These are phyloP conservation scores for Eimeria sp. DNA, from an alignment of 169 alveolate species.

Conservation along the genomic window DNA sequence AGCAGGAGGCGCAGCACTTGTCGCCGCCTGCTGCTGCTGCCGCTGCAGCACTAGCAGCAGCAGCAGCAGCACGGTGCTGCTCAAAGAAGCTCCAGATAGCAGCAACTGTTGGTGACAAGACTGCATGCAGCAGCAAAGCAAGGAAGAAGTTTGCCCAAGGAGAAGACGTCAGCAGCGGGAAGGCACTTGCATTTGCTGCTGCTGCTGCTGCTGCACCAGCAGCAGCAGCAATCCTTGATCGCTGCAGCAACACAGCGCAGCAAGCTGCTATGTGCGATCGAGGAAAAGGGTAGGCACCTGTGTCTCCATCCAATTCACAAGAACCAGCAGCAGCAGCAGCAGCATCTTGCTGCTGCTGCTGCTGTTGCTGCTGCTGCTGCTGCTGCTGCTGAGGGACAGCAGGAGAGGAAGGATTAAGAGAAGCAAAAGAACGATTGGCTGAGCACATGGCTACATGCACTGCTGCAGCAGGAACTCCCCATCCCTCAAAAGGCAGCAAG, in stretches of 20 bases:
- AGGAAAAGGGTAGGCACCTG: conserved; percentile 5
- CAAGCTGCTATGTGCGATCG: conserved; percentile 62
- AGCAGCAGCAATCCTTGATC: conserved; percentile 55
- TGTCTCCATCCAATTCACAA: not conserved
- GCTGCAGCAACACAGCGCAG: conserved; percentile 71
- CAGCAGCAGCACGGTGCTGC: conserved; percentile 44
- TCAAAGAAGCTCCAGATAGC: not conserved
- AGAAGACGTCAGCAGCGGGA: conserved; percentile 41
- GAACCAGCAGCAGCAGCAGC: not conserved
- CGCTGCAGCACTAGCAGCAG: not conserved
- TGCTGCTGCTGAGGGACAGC: conserved; percentile 49
- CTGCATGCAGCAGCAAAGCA: conserved; percentile 54
- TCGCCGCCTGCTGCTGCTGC: conserved; percentile 34
- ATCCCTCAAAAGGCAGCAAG: conserved; percentile 49
- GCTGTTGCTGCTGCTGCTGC: conserved; percentile 20
- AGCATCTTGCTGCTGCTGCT: conserved; percentile 20
- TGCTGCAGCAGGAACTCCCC: conserved; percentile 34
- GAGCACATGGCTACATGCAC: conserved; percentile 28
- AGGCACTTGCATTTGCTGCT: conserved; percentile 58
- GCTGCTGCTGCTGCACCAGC: conserved; percentile 70
- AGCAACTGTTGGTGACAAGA: conserved; percentile 13
- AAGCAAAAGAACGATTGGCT: conserved; percentile 13
- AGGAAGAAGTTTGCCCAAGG: conserved; percentile 49
- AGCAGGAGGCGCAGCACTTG: conserved; percentile 22
- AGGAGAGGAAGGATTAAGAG: not conserved